Evolutionary conservation across 768 basidiomycete genomes (phyloP).

Genomic region (Lactifluus echinatus): DNA sequence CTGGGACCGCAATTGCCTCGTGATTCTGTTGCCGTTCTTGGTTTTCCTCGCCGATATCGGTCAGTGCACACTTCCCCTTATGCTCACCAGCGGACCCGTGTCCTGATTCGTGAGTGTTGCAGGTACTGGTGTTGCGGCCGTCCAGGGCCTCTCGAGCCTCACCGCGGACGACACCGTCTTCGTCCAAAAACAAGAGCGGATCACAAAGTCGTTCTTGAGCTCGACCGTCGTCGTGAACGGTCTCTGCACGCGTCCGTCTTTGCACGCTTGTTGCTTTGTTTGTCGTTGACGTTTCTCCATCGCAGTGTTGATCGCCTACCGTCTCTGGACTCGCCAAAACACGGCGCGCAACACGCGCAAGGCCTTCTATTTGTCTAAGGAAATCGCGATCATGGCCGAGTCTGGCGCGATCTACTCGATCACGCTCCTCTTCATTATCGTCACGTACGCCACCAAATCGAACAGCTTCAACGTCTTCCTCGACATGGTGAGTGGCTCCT

Average conservation of each 20-base stretch:
- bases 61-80: slow-evolving; percentile 3
- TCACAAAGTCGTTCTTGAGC: slow-evolving; percentile 24
- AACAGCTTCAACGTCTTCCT: slow-evolving; percentile 19
- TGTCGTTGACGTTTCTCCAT: background rate
- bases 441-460: slow-evolving; percentile 6
- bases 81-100: background rate
- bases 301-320: slow-evolving; percentile 23
- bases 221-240: slow-evolving; percentile 24
- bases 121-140: slow-evolving; percentile 22
- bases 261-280: background rate
- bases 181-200: slow-evolving; percentile 18
- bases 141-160: slow-evolving; percentile 20
- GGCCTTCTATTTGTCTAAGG: slow-evolving; percentile 11
- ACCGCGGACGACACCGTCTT: slow-evolving; percentile 22
- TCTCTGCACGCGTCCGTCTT: slow-evolving; percentile 25
- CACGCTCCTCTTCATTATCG: slow-evolving; percentile 8
- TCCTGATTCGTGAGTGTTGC: background rate
- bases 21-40: slow-evolving; percentile 21
- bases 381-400: slow-evolving; percentile 12
- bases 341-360: slow-evolving; percentile 9
- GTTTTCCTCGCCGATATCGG: slow-evolving; percentile 27
- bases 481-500: slow-evolving; percentile 6
- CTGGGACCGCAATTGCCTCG: slow-evolving; percentile 22
- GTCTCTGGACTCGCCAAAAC: slow-evolving; percentile 24
- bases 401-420: slow-evolving; percentile 16